Percentiles rank a stretch among this genome's conserved stretches.
Conservation (phyloP, 495 filamentous ascomycete genomes). For the Trichoderma orchidacearum region DNA sequence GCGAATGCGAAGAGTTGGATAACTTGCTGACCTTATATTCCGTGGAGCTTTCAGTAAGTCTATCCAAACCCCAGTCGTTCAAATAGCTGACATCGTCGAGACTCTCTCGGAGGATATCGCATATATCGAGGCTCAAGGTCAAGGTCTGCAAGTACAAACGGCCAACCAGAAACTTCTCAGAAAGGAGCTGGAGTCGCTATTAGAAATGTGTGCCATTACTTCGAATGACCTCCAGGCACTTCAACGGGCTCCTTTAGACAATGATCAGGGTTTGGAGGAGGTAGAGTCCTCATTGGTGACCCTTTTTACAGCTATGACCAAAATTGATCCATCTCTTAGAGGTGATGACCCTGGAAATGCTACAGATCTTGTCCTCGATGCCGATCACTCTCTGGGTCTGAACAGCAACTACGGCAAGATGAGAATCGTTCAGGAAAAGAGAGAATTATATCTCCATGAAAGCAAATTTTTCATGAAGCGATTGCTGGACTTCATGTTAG, state of each 20-base stretch:
- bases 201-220: constrained; percentile 81
- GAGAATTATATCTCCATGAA: constrained; percentile 67
- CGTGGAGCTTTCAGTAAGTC: constrained; percentile 79
- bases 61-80: not conserved
- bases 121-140: constrained; percentile 92
- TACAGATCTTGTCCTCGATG: constrained; percentile 30
- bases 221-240: constrained; percentile 58
- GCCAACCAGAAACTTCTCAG: constrained; percentile 93
- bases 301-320: constrained; percentile 86
- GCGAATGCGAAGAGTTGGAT: constrained; percentile 91
- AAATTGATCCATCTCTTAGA: constrained; percentile 71
- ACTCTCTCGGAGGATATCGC: constrained; percentile 90
- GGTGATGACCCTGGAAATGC: constrained; percentile 35
- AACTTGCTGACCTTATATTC: constrained; percentile 85
- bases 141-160: constrained; percentile 91
- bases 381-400: constrained; percentile 40
- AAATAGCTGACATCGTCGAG: constrained; percentile 39
- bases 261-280: constrained; percentile 50
- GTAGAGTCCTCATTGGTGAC: constrained; percentile 67
- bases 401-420: constrained; percentile 79
- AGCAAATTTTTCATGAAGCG: constrained; percentile 59
- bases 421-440: constrained; percentile 86
- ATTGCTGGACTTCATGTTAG: constrained; percentile 64
- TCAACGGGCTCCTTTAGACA: constrained; percentile 59
- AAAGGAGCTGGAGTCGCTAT: constrained; percentile 66